Evolutionary conservation across 192 early-diverging fungal genomes (phyloP).

Genomic region (Pecoramyces ruminantium): DNA sequence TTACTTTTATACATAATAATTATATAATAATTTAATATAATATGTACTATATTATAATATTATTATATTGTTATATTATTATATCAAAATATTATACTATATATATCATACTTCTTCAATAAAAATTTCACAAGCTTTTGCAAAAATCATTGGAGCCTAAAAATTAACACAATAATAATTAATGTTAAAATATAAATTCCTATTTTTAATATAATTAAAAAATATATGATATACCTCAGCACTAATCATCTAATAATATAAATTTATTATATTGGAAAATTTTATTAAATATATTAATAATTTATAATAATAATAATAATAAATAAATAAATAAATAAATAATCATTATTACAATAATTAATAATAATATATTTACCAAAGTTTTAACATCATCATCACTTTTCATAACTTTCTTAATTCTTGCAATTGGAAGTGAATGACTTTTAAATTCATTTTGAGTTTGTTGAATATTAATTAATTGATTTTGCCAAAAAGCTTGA

Average conservation of each 20-base stretch:
- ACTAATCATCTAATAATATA: neutral
- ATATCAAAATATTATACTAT: too few relatives aligned
- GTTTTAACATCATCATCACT: constrained; percentile 83
- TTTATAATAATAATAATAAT: neutral
- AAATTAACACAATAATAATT: too few relatives aligned
- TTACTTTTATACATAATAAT: too few relatives aligned
- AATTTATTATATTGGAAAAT: too few relatives aligned
- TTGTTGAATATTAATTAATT: constrained; percentile 41
- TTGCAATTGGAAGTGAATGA: constrained; percentile 75
- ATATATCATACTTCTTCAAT: neutral
- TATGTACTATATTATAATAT: too few relatives aligned
- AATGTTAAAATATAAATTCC: too few relatives aligned
- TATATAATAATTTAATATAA: too few relatives aligned
- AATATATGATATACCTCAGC: too few relatives aligned
- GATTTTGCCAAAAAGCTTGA: constrained; percentile 47
- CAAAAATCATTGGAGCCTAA: neutral
- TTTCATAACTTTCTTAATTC: constrained; percentile 99
- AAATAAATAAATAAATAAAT: too few relatives aligned
- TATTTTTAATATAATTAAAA: too few relatives aligned
- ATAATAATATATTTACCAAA: constrained; percentile 14
- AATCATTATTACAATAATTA: too few relatives aligned
- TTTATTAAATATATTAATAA: neutral
- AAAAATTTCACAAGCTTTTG: neutral
- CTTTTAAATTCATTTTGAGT: constrained; percentile 72
- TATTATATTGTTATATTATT: too few relatives aligned